These are phyloP conservation scores for Nakataea oryzae DNA, from an alignment of 2,329 filamentous ascomycete genomes.

Conservation along the genomic window DNA sequence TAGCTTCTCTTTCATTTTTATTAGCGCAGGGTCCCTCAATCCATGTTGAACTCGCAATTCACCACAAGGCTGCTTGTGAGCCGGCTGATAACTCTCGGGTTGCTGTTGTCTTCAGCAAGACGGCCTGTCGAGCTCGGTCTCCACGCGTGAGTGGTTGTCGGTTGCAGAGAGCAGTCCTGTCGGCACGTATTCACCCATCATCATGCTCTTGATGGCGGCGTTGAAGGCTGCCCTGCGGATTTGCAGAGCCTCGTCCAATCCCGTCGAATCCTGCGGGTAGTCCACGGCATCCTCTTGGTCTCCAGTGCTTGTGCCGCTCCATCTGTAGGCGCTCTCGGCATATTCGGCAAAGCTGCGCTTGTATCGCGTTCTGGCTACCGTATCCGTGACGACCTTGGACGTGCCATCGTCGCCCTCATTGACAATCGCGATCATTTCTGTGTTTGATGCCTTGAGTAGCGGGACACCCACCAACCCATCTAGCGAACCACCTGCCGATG, in stretches of 20 bases:
- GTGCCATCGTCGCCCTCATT: no score
- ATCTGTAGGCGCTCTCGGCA: neutral
- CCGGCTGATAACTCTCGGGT: no score
- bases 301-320: neutral
- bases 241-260: constrained; percentile 18
- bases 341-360: neutral
- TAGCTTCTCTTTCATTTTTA: neutral
- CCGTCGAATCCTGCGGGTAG: constrained; percentile 19
- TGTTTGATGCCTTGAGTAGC: neutral
- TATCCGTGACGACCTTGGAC: neutral
- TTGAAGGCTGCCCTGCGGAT: constrained; percentile 19
- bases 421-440: neutral
- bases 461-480: no score
- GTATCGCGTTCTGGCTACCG: constrained; percentile 3
- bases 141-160: constrained; percentile 24
- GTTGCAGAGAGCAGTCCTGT: constrained; percentile 26
- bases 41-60: no score
- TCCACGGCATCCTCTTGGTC: constrained; percentile 9
- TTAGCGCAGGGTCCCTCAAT: no score
- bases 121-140: constrained; percentile 21
- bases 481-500: neutral
- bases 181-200: constrained; percentile 8
- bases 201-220: constrained; percentile 15
- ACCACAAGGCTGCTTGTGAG: no score
- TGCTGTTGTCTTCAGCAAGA: neutral